Evolutionary conservation across 768 basidiomycete species (phyloP).

Genomic region (Boletus tylopilopsis): DNA sequence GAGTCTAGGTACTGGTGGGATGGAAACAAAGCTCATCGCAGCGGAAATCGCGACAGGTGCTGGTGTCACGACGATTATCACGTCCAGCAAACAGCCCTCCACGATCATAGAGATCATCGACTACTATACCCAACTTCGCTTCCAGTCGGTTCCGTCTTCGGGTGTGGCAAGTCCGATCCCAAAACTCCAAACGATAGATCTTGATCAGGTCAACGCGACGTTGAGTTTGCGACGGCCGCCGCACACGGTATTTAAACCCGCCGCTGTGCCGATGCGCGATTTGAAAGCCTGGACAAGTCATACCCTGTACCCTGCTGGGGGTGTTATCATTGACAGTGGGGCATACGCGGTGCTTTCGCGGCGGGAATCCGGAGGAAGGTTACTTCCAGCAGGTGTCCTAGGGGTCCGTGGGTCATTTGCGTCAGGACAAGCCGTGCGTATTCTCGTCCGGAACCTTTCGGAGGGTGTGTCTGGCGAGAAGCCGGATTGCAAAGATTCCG

Average conservation of each 20-base stretch:
- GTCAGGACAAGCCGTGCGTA: constrained; percentile 88
- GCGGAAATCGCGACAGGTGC: constrained; percentile 96
- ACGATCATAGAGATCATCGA: constrained; percentile 80
- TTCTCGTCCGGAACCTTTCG: constrained; percentile 52
- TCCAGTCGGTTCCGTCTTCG: constrained; percentile 35
- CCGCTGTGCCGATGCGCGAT: constrained; percentile 68
- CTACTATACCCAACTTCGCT: constrained; percentile 52
- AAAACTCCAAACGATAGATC: constrained; percentile 21
- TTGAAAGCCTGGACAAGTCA: constrained; percentile 98
- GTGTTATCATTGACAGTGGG: constrained; percentile 83
- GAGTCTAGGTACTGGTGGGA: constrained; percentile 93
- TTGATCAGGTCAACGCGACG: constrained; percentile 22
- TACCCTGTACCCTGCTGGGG: constrained; percentile 85
- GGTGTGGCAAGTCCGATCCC: constrained; percentile 24
- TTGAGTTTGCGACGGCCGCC: constrained; percentile 51
- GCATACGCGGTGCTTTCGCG: constrained; percentile 84
- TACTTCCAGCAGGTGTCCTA: constrained; percentile 90
- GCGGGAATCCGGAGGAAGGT: constrained; percentile 82
- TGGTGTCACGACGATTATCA: constrained; percentile 89
- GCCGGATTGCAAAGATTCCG: constrained; percentile 19
- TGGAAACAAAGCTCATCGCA: constrained; percentile 99
- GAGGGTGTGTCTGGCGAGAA: constrained; percentile 24
- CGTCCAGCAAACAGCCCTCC: constrained; percentile 74
- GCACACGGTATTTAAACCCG: constrained; percentile 86
- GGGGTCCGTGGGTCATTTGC: constrained; percentile 88